Conservation (phyloP, 73 alveolate genomes). For the Tetrahymena elliotti region DNA sequence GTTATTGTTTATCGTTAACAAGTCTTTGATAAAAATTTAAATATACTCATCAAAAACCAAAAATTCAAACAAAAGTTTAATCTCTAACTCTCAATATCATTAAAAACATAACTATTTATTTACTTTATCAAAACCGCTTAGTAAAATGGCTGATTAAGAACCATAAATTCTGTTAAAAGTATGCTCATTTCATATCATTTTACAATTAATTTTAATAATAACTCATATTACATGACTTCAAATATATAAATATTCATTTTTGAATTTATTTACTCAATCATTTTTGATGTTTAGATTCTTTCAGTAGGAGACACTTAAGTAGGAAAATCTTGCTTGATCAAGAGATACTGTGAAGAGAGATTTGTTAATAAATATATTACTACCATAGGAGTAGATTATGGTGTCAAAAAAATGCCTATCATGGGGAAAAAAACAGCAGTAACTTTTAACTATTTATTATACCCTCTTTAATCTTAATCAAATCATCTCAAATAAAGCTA, state of each 20-base stretch:
- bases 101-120: no score
- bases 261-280: no score
- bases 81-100: background rate
- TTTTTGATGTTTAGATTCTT: conserved; percentile 39
- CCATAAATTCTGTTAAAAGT: background rate
- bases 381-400: conserved; percentile 99
- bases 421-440: conserved; percentile 69
- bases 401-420: conserved; percentile 92
- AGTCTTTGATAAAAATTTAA: background rate
- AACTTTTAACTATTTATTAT: background rate
- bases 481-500: no score
- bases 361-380: conserved; percentile 91
- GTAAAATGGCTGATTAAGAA: background rate
- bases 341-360: conserved; percentile 97
- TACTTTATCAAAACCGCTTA: no score
- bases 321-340: conserved; percentile 96
- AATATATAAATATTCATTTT: no score
- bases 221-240: no score
- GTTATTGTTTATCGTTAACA: background rate
- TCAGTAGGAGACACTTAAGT: conserved; percentile 94
- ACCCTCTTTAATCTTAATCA: background rate
- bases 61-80: background rate
- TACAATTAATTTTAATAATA: background rate
- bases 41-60: background rate
- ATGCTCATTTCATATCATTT: background rate